Percentiles rank a stretch among this genome's conserved stretches.
These are phyloP conservation scores for Fusarium tjaetaba DNA, from an alignment of 2,329 filamentous ascomycete genomes.

Conservation along the genomic window DNA sequence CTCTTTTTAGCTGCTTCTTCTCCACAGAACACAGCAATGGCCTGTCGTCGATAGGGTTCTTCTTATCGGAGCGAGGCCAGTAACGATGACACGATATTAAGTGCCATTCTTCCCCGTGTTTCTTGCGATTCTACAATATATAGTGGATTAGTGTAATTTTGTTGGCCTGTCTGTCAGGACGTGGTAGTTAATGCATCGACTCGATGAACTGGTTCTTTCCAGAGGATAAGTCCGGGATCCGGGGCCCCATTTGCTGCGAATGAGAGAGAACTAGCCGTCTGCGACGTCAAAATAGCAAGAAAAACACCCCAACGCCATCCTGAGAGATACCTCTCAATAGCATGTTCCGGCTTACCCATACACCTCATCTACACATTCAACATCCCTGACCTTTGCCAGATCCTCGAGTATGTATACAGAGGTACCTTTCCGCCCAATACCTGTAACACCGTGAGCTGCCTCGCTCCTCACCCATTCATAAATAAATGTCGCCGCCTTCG, in stretches of 20 bases:
- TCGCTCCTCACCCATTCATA: constrained; percentile 52
- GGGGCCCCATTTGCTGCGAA: neutral
- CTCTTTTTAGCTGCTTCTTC: neutral
- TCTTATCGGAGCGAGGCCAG: neutral
- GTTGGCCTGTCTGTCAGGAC: neutral
- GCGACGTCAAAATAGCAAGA: neutral
- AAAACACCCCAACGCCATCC: constrained; percentile 22
- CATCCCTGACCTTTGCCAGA: neutral
- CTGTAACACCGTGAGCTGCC: neutral
- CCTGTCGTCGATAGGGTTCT: neutral
- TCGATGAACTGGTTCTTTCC: constrained; percentile 5
- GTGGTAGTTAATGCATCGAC: neutral
- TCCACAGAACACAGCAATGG: neutral
- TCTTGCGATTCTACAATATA: constrained; percentile 7
- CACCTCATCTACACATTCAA: constrained; percentile 12
- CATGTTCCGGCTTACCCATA: constrained; percentile 12
- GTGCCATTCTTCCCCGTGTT: constrained; percentile 8
- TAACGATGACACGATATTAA: neutral
- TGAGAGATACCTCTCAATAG: constrained; percentile 2
- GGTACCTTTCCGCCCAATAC: neutral
- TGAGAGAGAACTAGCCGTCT: neutral
- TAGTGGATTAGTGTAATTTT: constrained; percentile 2
- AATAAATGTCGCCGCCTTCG: constrained; percentile 91
- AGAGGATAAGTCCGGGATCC: neutral
- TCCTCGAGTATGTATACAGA: neutral